Evolutionary conservation across 2,329 filamentous ascomycete species (phyloP).

Genomic region (Coniochaeta sp.): DNA sequence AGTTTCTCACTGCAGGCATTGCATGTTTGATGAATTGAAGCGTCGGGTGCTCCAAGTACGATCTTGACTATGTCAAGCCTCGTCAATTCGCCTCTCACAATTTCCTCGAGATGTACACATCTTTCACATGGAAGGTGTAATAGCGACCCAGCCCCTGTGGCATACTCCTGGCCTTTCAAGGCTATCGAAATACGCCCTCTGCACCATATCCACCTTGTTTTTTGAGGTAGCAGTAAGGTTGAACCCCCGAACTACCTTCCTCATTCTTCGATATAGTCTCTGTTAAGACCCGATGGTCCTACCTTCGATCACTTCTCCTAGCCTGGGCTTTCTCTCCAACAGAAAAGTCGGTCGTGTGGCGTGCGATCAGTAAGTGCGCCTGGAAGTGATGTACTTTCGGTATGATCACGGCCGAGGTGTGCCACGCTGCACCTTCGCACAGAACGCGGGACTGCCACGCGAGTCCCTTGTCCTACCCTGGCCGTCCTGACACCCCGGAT

Average conservation of each 20-base stretch:
- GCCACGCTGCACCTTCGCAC: neutral
- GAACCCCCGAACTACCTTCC: neutral
- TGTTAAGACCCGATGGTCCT: neutral
- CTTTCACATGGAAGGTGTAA: too few relatives aligned
- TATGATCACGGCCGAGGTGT: neutral
- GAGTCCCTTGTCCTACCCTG: neutral
- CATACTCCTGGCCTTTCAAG: too few relatives aligned
- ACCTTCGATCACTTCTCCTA: neutral
- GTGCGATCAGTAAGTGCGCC: neutral
- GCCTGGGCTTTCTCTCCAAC: neutral
- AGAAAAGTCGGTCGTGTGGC: neutral
- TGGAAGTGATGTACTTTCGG: neutral
- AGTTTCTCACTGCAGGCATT: too few relatives aligned
- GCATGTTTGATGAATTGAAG: too few relatives aligned
- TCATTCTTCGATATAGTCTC: neutral
- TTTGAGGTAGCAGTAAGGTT: too few relatives aligned
- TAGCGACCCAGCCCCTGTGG: too few relatives aligned
- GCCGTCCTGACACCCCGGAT: neutral
- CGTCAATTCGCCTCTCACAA: too few relatives aligned
- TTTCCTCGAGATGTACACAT: too few relatives aligned
- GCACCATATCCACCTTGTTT: too few relatives aligned
- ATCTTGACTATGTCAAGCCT: too few relatives aligned
- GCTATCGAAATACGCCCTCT: too few relatives aligned
- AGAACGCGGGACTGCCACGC: neutral
- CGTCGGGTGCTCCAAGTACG: too few relatives aligned